phyloP scores from a whole-genome alignment of 192 early-diverging fungal genomes.

The Gigaspora rosea region DNA sequence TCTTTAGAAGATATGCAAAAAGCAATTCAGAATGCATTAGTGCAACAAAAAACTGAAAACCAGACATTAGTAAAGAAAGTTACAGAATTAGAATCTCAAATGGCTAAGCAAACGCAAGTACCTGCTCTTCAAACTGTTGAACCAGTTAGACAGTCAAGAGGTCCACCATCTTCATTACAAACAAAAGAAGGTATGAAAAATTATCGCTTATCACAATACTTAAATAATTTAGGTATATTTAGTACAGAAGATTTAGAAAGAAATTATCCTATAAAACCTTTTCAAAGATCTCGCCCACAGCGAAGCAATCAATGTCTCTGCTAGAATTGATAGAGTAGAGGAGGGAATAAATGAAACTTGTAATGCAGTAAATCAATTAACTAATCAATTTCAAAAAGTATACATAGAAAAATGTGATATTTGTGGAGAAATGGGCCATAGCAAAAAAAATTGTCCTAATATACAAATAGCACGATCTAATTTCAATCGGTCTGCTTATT shows the following conservation, averaged over 20 bases:
- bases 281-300: background rate
- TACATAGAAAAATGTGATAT: background rate
- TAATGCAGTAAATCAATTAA: background rate
- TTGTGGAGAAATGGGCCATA: background rate
- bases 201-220: background rate
- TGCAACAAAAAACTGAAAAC: background rate
- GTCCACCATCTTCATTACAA: background rate
- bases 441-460: background rate
- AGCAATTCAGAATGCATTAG: background rate
- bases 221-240: background rate
- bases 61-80: too few species aligned
- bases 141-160: background rate
- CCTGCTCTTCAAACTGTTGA: background rate
- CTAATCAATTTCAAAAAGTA: background rate
- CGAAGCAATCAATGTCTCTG: background rate
- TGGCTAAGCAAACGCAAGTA: background rate
- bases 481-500: too few species aligned
- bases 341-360: background rate
- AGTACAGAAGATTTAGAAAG: background rate
- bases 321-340: background rate
- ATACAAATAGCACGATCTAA: background rate
- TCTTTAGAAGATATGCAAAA: conserved; percentile 10
- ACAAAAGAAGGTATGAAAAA: background rate
- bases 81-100: background rate
- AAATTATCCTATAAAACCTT: background rate